Evolutionary conservation across 305 asterid species (phyloP).

Genomic region (Fraxinus sp.): DNA sequence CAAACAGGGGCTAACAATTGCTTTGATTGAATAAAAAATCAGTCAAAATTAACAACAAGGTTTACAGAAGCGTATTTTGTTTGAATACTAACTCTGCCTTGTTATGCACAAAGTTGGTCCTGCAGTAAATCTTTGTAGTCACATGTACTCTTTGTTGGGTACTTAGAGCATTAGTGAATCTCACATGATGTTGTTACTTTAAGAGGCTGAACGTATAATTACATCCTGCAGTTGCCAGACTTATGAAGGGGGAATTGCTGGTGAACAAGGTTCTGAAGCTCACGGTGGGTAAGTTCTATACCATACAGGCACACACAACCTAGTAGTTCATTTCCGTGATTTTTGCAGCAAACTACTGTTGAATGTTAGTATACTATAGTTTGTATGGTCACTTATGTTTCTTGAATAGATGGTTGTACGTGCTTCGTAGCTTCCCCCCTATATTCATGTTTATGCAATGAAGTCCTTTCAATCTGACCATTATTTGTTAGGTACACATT

Average conservation of each 20-base stretch:
- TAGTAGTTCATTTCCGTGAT: not conserved
- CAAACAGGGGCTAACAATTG: not conserved
- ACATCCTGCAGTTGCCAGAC: constrained; percentile 79
- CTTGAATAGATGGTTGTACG: not conserved
- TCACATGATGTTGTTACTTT: constrained; percentile 7
- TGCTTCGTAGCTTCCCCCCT: constrained; percentile 3
- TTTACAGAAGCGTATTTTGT: not conserved
- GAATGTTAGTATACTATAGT: not conserved
- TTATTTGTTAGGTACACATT: constrained; percentile 64
- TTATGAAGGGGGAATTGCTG: constrained; percentile 96
- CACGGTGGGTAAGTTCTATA: constrained; percentile 88
- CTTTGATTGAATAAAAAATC: not conserved
- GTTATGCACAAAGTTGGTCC: not conserved
- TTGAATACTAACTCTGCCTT: not conserved
- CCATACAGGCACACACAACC: not conserved
- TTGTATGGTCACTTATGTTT: constrained; percentile 1
- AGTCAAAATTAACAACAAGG: not conserved
- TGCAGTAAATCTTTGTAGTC: not conserved
- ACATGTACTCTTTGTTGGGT: not conserved
- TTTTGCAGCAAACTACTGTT: not conserved
- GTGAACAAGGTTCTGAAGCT: constrained; percentile 97
- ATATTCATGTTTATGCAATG: constrained; percentile 15
- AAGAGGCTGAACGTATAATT: constrained; percentile 12
- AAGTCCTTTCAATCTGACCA: constrained; percentile 22
- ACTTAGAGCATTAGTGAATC: constrained; percentile 18